Evolutionary conservation across 257 asterid genomes (phyloP).

Genomic region (Ajuga chamaepitys): DNA sequence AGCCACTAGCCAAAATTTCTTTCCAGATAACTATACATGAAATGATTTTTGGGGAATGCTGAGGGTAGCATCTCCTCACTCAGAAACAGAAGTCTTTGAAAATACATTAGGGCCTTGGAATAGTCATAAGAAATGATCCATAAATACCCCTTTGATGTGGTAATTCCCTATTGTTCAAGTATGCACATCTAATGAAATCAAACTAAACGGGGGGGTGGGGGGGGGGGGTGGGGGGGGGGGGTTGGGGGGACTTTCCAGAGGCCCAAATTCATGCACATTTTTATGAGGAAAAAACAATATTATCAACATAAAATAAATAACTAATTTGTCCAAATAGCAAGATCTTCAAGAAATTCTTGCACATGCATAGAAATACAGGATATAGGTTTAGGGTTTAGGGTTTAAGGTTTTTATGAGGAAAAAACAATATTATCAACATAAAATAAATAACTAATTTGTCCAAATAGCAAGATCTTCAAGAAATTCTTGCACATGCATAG

Average conservation of each 20-base stretch:
- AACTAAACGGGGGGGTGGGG: background rate
- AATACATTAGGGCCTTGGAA: background rate
- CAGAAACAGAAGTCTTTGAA: background rate
- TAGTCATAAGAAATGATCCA: background rate
- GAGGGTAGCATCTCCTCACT: background rate
- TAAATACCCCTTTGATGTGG: background rate
- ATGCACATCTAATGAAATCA: background rate
- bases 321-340: too few relatives aligned
- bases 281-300: background rate
- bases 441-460: background rate
- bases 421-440: too few relatives aligned
- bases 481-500: background rate
- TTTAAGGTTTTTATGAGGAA: background rate
- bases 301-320: background rate
- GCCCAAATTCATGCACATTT: background rate
- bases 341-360: too few relatives aligned
- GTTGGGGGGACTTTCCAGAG: background rate
- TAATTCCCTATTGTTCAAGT: background rate
- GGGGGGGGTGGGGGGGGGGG: too few relatives aligned
- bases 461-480: background rate
- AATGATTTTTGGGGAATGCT: background rate
- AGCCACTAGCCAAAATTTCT: background rate
- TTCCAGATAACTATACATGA: slow-evolving; percentile 4
- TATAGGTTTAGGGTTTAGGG: too few relatives aligned
- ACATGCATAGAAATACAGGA: too few relatives aligned